Evolutionary conservation across 2,329 filamentous ascomycete species (phyloP).

Genomic region (Trichoderma hamatum): DNA sequence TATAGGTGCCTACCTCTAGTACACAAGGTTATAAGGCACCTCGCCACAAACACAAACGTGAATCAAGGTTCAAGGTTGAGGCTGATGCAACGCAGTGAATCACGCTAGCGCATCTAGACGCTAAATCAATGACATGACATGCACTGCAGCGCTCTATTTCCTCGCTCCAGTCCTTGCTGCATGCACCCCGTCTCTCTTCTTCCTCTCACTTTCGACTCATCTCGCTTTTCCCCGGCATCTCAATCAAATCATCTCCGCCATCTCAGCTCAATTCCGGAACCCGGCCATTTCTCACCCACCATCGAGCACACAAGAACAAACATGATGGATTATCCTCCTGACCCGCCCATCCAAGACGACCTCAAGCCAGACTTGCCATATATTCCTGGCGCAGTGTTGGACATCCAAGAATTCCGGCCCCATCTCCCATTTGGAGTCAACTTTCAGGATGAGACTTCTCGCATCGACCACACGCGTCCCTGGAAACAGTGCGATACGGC

Average conservation of each 20-base stretch:
- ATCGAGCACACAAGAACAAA: neutral
- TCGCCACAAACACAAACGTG: too few relatives aligned
- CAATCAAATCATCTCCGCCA: neutral
- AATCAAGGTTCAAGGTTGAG: too few relatives aligned
- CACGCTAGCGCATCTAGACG: too few relatives aligned
- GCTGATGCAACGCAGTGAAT: too few relatives aligned
- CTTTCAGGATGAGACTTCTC: too few relatives aligned
- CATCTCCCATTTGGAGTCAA: neutral
- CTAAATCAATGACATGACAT: too few relatives aligned
- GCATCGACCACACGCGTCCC: too few relatives aligned
- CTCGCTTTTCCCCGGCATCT: neutral
- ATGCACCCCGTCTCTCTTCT: too few relatives aligned
- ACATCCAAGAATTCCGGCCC: neutral
- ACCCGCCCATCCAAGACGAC: neutral
- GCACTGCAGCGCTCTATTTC: too few relatives aligned
- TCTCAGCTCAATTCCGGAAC: neutral
- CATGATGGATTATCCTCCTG: neutral
- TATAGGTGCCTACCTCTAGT: too few relatives aligned
- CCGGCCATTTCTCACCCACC: neutral
- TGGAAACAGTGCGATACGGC: neutral
- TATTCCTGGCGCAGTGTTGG: neutral
- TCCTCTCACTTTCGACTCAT: neutral
- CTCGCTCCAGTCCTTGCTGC: too few relatives aligned
- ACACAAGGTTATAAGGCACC: too few relatives aligned
- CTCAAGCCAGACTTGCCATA: neutral